Conservation (phyloP, 495 filamentous ascomycete genomes). For the Astrocystis sublimbata region DNA sequence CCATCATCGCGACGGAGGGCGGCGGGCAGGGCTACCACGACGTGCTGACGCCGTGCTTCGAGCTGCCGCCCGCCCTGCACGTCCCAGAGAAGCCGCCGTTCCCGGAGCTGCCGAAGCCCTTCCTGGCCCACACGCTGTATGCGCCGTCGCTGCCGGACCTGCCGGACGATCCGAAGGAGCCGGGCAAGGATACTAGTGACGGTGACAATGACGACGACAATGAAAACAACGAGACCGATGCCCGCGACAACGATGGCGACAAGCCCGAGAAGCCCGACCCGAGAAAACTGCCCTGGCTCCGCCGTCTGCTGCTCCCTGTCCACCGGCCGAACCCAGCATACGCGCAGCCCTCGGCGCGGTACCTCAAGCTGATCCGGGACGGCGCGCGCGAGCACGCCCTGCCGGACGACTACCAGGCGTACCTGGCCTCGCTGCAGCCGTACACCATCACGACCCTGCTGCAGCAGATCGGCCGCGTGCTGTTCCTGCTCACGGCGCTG, state of each 20-base stretch:
- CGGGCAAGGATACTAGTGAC: not conserved
- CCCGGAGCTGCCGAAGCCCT: slow-evolving; percentile 43
- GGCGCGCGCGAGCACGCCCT: slow-evolving; percentile 78
- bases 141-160: slow-evolving; percentile 39
- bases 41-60: slow-evolving; percentile 72
- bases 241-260: slow-evolving; percentile 22
- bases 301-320: slow-evolving; percentile 36
- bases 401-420: slow-evolving; percentile 69
- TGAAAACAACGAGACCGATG: not conserved
- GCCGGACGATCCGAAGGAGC: slow-evolving; percentile 10
- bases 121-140: slow-evolving; percentile 48
- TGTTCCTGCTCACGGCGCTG: slow-evolving; percentile 62
- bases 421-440: slow-evolving; percentile 63
- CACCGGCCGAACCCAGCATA: slow-evolving; percentile 63
- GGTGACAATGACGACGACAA: slow-evolving; percentile 12
- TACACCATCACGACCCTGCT: slow-evolving; percentile 67
- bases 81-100: slow-evolving; percentile 45
- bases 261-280: too few relatives aligned
- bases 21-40: slow-evolving; percentile 81
- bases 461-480: slow-evolving; percentile 63
- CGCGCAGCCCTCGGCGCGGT: slow-evolving; percentile 80
- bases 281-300: slow-evolving; percentile 31
- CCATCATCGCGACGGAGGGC: slow-evolving; percentile 88
- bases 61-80: slow-evolving; percentile 54
- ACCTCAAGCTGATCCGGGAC: slow-evolving; percentile 71